Base-by-base conservation (phyloP, 2,329 filamentous ascomycete genomes). In the Corinectria fuckeliana region DNA sequence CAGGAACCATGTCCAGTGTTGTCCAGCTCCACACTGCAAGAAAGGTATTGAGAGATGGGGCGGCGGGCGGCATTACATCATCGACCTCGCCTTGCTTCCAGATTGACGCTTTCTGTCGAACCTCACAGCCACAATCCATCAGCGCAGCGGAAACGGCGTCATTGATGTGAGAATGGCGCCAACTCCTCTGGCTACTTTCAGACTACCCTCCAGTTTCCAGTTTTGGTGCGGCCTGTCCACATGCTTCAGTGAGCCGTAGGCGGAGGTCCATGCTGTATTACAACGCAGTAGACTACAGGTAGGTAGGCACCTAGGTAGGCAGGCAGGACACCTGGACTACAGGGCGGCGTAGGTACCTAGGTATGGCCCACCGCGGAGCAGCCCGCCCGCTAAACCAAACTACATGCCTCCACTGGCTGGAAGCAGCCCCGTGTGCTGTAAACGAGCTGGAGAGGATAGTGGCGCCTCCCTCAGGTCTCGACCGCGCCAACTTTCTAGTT, bases 11-110 rank as follows among this genome's bases (percentile, higher is more conserved):
- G 41, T 23, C 41, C 34, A n/a, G n/a, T n/a, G n/a, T n/a, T 16
- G 11, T 9, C 34, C n/a, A 44, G n/a, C 41, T 56, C 52, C 42
- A 50, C 56, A 52, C 62, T 58, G 32, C 52, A 51, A 58, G 53
- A 48, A 56, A 39, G 49, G 44, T 23, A 28, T 9, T 45, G 45
- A 34, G 32, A 50, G 58, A 50, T 60, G 34, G 28, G 30, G 30
- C 30, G 30, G 50, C 51, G 54, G 51, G 14, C 57, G 63, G 55
- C 58, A 71, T 71, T 71, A 70, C 69, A 69, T 71, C 69, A 71
- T 63, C 50, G 58, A 63, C 45, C 55, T 36, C 18, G 16, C 26
- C 26, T 32, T 30, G 5, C n/a, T 36, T 5, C 28, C 10, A 32
- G 25, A 39, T 23, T 25, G 41, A 18, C 20, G 54, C 48, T 38